Evolutionary conservation across 257 asterid species (phyloP).

Genomic region (Nicotiana attenuata): DNA sequence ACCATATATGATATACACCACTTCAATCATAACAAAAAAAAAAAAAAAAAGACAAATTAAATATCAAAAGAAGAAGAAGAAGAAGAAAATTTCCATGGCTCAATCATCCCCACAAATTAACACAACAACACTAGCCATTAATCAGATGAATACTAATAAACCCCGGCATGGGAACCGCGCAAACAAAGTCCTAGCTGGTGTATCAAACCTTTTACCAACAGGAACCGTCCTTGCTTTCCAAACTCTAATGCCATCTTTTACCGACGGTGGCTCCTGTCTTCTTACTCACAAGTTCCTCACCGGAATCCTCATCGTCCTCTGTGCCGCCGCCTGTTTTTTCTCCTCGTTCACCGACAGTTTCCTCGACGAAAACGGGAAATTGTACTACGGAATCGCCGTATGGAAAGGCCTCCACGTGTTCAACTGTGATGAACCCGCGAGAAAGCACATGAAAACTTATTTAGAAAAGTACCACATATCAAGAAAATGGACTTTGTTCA

Average conservation of each 20-base stretch:
- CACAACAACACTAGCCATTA: too few relatives aligned
- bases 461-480: background rate
- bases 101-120: background rate
- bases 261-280: constrained; percentile 46
- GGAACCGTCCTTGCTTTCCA: constrained; percentile 58
- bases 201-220: constrained; percentile 66
- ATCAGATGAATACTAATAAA: too few relatives aligned
- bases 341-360: constrained; percentile 59
- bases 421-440: constrained; percentile 9
- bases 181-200: constrained; percentile 48
- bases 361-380: constrained; percentile 29
- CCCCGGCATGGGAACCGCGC: constrained; percentile 3
- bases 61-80: background rate
- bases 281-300: constrained; percentile 41
- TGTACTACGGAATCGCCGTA: constrained; percentile 47
- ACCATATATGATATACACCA: background rate
- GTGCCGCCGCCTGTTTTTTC: constrained; percentile 39
- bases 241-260: constrained; percentile 49
- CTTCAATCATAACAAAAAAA: background rate
- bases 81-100: background rate
- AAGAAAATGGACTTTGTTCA: constrained; percentile 39
- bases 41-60: background rate
- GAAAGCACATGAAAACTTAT: background rate
- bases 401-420: constrained; percentile 44
- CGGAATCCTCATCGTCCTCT: constrained; percentile 23